phyloP scores from a whole-genome alignment of 2,329 filamentous ascomycete species.

The Whalleya microplaca region DNA sequence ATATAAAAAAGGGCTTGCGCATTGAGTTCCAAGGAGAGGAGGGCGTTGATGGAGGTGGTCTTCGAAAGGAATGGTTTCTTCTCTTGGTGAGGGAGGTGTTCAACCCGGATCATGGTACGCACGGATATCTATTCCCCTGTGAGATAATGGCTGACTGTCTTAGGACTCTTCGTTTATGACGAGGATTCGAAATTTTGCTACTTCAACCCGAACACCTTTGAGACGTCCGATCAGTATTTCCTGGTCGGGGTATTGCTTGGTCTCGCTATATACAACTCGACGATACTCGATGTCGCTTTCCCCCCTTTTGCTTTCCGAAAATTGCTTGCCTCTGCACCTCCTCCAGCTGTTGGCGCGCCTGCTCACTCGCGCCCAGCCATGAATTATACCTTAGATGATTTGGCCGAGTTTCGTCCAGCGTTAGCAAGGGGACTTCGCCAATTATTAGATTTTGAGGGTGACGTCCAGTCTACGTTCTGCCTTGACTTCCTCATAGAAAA shows the following conservation, averaged over 20 bases:
- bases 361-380: constrained; percentile 64
- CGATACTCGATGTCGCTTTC: constrained; percentile 84
- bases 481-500: constrained; percentile 79
- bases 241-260: constrained; percentile 86
- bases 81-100: constrained; percentile 88
- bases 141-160: constrained; percentile 1
- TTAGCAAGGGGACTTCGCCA: constrained; percentile 76
- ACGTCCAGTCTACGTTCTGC: constrained; percentile 79
- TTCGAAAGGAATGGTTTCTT: constrained; percentile 94
- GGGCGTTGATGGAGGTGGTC: constrained; percentile 85
- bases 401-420: constrained; percentile 78
- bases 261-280: constrained; percentile 92
- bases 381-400: constrained; percentile 77
- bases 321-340: constrained; percentile 76
- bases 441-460: constrained; percentile 80
- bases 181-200: constrained; percentile 91
- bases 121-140: background rate
- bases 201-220: constrained; percentile 88
- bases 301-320: constrained; percentile 91
- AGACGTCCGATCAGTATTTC: constrained; percentile 90
- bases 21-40: constrained; percentile 89
- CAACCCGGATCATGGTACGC: constrained; percentile 82
- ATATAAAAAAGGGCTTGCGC: constrained; percentile 86
- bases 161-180: constrained; percentile 90
- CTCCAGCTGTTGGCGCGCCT: constrained; percentile 55